These are phyloP conservation scores for Lepidium campestre DNA, from an alignment of 441 rosid genomes.

Conservation along the genomic window DNA sequence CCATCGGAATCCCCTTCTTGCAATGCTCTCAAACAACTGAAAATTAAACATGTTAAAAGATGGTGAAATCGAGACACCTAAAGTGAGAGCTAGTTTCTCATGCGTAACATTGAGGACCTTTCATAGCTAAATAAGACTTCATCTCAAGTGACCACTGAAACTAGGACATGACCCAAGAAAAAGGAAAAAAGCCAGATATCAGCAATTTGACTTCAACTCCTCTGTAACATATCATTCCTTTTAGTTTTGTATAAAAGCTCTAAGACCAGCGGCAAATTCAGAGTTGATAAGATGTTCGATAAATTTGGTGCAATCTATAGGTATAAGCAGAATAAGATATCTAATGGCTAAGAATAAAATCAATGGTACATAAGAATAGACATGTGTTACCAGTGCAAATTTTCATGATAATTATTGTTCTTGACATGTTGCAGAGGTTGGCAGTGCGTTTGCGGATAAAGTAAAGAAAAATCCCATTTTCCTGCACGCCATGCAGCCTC, in stretches of 20 bases:
- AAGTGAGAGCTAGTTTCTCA: conserved; percentile 1
- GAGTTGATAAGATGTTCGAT: not conserved
- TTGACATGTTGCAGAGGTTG: conserved; percentile 44
- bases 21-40: conserved; percentile 85
- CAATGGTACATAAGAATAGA: not conserved
- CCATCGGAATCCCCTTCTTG: conserved; percentile 81
- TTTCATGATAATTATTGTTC: conserved; percentile 67
- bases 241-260: not conserved
- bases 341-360: conserved; percentile 6
- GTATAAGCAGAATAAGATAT: not conserved
- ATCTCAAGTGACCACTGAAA: conserved; percentile 1
- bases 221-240: not conserved
- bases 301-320: conserved; percentile 9
- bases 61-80: not conserved
- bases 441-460: conserved; percentile 41
- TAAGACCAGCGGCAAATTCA: conserved; percentile 3
- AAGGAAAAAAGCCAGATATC: not conserved
- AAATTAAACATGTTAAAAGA: conserved; percentile 23
- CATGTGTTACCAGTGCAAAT: conserved; percentile 65
- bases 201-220: conserved; percentile 2
- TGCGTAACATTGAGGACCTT: not conserved
- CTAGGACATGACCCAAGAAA: not conserved
- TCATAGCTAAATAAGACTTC: not conserved
- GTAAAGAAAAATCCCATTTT: conserved; percentile 93
- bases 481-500: conserved; percentile 99